A percentile compares a stretch with the other conserved stretches of the same genome.
phyloP scores from a whole-genome alignment of 495 filamentous ascomycete species.

The Aspergillus taichungensis region DNA sequence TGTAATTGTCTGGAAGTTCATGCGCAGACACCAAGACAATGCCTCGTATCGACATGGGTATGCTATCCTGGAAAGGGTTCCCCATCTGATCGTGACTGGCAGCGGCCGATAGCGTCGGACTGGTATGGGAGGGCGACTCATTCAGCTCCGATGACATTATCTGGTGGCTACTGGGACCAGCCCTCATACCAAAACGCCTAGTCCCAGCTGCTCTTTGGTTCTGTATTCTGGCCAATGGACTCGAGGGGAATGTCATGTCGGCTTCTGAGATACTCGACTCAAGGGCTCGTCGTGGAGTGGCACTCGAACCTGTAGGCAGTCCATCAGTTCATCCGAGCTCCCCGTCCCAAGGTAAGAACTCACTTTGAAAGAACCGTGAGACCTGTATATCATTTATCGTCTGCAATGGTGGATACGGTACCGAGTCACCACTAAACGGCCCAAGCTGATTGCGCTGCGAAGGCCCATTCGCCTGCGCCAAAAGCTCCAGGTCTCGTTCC shows the following conservation, averaged over 20 bases:
- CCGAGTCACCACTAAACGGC: neutral
- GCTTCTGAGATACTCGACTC: slow-evolving; percentile 24
- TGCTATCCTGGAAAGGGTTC: slow-evolving; percentile 14
- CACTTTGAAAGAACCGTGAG: slow-evolving; percentile 26
- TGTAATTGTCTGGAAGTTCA: slow-evolving; percentile 68
- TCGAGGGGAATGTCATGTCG: slow-evolving; percentile 16
- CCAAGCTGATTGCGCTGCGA: neutral
- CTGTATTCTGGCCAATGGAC: slow-evolving; percentile 22
- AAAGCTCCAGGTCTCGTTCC: slow-evolving; percentile 31
- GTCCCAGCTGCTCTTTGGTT: neutral
- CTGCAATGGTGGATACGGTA: neutral
- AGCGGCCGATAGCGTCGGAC: neutral
- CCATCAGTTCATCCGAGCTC: slow-evolving; percentile 7
- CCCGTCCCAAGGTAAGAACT: slow-evolving; percentile 2
- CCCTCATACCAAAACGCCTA: neutral
- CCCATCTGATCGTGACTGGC: neutral
- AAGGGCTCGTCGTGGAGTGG: slow-evolving; percentile 14
- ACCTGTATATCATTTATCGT: slow-evolving; percentile 3
- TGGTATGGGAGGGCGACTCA: neutral
- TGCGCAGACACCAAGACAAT: slow-evolving; percentile 66
- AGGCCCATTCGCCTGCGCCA: slow-evolving; percentile 21
- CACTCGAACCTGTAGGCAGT: slow-evolving; percentile 12
- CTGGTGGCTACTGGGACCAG: neutral
- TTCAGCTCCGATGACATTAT: neutral
- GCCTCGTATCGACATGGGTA: slow-evolving; percentile 46